Evolutionary conservation across 108 stramenopile genomes (phyloP).

Genomic region (Nannochloropsis salina): DNA sequence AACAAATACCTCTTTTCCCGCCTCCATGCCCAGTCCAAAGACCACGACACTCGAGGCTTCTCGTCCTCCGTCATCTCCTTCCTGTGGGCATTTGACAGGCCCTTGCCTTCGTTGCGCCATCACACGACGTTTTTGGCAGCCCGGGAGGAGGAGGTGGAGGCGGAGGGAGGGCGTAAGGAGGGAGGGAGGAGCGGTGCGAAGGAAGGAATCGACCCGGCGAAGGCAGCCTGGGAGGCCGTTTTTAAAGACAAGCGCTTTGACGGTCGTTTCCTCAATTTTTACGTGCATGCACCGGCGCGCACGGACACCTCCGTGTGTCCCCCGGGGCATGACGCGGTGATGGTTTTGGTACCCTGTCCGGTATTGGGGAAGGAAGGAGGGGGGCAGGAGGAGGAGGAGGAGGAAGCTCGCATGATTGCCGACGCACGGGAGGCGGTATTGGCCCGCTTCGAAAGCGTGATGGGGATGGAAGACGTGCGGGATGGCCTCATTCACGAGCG

Average conservation of each 20-base stretch:
- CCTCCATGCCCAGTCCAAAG: neutral
- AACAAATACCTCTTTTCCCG: conserved; percentile 59
- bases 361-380: neutral
- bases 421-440: conserved; percentile 31
- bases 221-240: neutral
- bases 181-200: neutral
- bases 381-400: neutral
- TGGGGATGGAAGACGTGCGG: conserved; percentile 40
- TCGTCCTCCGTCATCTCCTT: conserved; percentile 64
- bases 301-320: conserved; percentile 62
- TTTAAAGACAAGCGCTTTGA: neutral
- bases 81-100: conserved; percentile 68
- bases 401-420: neutral
- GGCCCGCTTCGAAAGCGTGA: conserved; percentile 26
- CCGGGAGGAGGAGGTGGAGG: conserved; percentile 50
- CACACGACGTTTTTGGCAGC: conserved; percentile 74
- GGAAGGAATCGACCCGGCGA: neutral
- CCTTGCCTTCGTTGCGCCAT: conserved; percentile 62
- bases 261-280: conserved; percentile 68
- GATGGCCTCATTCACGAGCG: conserved; percentile 38
- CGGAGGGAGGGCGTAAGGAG: conserved; percentile 55
- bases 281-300: conserved; percentile 67
- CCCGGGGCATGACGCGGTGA: conserved; percentile 69
- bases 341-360: conserved; percentile 60
- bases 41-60: neutral